Conservation (phyloP, 257 asterid genomes). For the Primulina huaijiensis region DNA sequence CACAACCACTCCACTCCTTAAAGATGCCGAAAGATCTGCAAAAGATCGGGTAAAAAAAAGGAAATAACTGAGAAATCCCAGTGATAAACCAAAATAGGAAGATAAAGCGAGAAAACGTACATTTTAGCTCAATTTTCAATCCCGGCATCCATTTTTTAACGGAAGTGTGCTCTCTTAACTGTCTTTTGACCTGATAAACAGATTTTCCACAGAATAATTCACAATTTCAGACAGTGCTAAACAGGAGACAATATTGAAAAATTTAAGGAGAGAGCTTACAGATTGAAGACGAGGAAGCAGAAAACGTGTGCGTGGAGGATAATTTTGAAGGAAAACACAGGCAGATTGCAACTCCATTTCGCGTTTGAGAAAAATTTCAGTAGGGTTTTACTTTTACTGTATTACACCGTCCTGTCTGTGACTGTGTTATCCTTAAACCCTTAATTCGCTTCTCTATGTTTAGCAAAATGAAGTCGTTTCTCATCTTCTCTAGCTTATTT, state of each 20-base stretch:
- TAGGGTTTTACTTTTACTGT: constrained; percentile 26
- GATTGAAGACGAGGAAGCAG: constrained; percentile 33
- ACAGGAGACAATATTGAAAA: not conserved
- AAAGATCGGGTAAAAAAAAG: not conserved
- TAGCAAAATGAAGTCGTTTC: not conserved
- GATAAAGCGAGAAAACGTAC: constrained; percentile 27
- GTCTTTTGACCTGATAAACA: constrained; percentile 39
- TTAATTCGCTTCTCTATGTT: not conserved
- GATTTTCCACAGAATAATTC: not conserved
- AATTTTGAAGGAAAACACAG: constrained; percentile 38
- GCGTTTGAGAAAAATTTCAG: constrained; percentile 11
- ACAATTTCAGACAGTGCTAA: constrained; percentile 9
- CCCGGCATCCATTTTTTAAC: constrained; percentile 29
- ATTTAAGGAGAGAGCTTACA: constrained; percentile 35
- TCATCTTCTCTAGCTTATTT: too few relatives aligned
- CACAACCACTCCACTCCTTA: constrained; percentile 31
- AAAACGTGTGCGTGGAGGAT: constrained; percentile 28
- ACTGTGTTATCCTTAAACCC: constrained; percentile 40
- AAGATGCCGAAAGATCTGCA: constrained; percentile 35
- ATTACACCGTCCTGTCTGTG: not conserved
- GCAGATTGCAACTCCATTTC: constrained; percentile 52
- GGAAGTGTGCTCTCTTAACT: constrained; percentile 19
- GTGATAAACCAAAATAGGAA: constrained; percentile 8
- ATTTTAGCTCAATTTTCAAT: constrained; percentile 38
- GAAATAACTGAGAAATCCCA: not conserved